Evolutionary conservation across 2,329 filamentous ascomycete genomes (phyloP), one percentile per base, ranked within the genome.

Genomic region (Aspergillus vadensis): DNA sequence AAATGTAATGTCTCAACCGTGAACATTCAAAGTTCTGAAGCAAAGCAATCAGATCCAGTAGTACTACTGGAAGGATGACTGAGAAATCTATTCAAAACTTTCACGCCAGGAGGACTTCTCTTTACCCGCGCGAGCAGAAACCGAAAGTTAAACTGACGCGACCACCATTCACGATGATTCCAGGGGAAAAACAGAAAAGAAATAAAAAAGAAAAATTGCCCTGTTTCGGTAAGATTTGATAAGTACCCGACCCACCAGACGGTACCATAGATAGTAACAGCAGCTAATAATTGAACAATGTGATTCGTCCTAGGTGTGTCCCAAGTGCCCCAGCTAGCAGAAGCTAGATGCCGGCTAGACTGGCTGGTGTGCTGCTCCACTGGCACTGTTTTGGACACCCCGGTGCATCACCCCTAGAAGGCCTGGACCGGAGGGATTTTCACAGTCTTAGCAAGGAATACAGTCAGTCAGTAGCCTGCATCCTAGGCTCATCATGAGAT

Each of bases 141-240:
- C 10, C 27, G 30, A 50, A 19, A 50, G 25, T 17, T 30, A 50
- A 50, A 32, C 32, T 19, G 9, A 19, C 14, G 27, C 27, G 44
- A 49, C 44, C 21, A 23, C 44, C 21, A 23, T 23, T 25, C 21
- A 27, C 23, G 23, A 49, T 17, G 23, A 36, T 17, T 17, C 25
- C 47, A 17, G 47, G 47, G 25, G n/a, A 5, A 32, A 32, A 6
- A 36, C 5, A 36, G 12, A 36, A 14, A 14, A 36, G 12, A 36
- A 14, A 36, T 2, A 36, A 36, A 36, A 36, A 36, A 44, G 36
- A 43, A 44, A 55, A 41, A 36, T 47, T 55, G 27, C 53, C 53
- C 43, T 47, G 53, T 55, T 55, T 41, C 53, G 43, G 53, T 55
- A 55, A 55, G 53, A 55, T 55, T 55, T 27, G 53, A 55, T 44